A percentile compares a stretch with the other conserved stretches of the same genome.
These are phyloP conservation scores for Glycine latifolia DNA, from an alignment of 306 rosid genomes.

Conservation along the genomic window DNA sequence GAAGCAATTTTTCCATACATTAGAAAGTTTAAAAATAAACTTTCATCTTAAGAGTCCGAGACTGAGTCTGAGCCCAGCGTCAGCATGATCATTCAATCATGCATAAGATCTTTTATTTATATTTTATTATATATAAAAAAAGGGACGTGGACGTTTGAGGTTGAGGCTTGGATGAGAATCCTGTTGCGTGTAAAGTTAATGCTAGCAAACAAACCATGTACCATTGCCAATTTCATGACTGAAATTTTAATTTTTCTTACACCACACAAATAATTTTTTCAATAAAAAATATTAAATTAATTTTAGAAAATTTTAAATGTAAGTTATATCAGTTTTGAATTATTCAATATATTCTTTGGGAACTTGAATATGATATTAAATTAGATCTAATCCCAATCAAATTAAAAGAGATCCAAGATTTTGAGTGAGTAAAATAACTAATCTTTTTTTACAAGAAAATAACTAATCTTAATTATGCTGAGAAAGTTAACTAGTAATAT, in stretches of 20 bases:
- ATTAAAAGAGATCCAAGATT: too few relatives aligned
- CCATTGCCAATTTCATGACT: neutral
- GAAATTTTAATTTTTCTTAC: neutral
- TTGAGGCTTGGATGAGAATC: slow-evolving; percentile 43
- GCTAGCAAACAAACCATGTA: slow-evolving; percentile 9
- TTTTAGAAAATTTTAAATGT: neutral
- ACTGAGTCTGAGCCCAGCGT: neutral
- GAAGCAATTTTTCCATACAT: neutral
- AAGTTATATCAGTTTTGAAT: neutral
- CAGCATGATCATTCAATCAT: neutral
- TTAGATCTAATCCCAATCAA: too few relatives aligned
- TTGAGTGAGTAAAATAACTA: too few relatives aligned
- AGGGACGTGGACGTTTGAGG: slow-evolving; percentile 45
- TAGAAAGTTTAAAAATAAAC: neutral
- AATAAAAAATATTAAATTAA: too few relatives aligned
- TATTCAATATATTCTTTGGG: neutral
- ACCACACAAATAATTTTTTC: neutral
- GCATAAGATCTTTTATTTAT: neutral
- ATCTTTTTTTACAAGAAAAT: too few relatives aligned
- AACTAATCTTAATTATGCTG: too few relatives aligned
- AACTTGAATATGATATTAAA: neutral
- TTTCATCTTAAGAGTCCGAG: neutral
- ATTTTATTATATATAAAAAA: neutral
- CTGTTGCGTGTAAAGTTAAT: neutral
- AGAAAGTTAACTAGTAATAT: too few relatives aligned